Evolutionary conservation across 441 rosid genomes (phyloP).

Genomic region (Jatropha multifida): DNA sequence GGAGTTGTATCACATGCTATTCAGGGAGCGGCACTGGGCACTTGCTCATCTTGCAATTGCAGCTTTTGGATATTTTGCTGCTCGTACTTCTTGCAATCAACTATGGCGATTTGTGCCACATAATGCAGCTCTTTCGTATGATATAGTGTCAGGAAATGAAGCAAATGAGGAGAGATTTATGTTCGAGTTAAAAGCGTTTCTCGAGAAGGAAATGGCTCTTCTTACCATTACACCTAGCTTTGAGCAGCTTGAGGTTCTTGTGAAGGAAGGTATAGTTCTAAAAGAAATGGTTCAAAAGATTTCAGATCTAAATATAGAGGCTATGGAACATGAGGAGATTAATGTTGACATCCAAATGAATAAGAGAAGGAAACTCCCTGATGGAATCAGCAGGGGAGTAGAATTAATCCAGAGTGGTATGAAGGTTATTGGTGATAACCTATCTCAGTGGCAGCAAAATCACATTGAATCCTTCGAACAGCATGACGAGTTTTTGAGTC

Average conservation of each 20-base stretch:
- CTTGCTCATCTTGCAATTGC: constrained; percentile 63
- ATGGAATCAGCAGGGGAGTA: constrained; percentile 67
- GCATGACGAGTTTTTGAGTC: constrained; percentile 55
- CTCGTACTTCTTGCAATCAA: constrained; percentile 70
- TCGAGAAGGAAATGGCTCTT: constrained; percentile 76
- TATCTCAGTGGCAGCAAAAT: constrained; percentile 59
- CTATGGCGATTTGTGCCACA: constrained; percentile 88
- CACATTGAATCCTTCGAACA: constrained; percentile 42
- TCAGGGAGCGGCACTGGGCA: constrained; percentile 83
- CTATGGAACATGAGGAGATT: constrained; percentile 33
- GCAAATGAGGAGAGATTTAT: constrained; percentile 65
- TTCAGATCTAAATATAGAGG: constrained; percentile 24
- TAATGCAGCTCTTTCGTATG: constrained; percentile 81
- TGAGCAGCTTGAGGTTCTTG: constrained; percentile 52
- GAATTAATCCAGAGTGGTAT: constrained; percentile 73
- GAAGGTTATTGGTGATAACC: constrained; percentile 59
- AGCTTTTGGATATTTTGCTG: constrained; percentile 83
- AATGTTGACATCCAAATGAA: constrained; percentile 37
- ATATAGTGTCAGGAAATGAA: constrained; percentile 52
- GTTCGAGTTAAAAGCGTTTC: constrained; percentile 70
- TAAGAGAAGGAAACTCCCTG: constrained; percentile 86
- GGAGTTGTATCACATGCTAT: constrained; percentile 73
- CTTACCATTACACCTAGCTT: constrained; percentile 34
- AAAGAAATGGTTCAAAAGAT: constrained; percentile 41
- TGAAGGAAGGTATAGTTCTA: constrained; percentile 55